A percentile compares a stretch with the other conserved stretches of the same genome.
phyloP scores from a whole-genome alignment of 139 green algal genomes.

The Zygnema cylindricum region DNA sequence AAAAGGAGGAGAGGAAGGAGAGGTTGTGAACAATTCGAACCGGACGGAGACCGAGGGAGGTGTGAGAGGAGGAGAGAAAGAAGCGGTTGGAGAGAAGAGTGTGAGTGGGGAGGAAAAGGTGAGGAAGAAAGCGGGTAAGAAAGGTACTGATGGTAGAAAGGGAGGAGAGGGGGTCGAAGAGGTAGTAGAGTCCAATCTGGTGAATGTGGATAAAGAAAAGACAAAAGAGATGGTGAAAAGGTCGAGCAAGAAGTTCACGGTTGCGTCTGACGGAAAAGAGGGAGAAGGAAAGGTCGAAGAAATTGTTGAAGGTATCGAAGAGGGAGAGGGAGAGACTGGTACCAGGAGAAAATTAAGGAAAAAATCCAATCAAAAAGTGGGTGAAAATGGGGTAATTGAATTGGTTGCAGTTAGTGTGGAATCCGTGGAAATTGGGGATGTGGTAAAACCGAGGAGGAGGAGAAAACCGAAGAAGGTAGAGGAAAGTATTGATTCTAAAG shows the following conservation, averaged over 20 bases:
- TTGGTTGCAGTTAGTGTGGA: no score
- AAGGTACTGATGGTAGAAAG: not conserved
- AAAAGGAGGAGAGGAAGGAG: conserved; percentile 3
- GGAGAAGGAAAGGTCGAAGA: not conserved
- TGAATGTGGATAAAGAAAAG: conserved; percentile 1
- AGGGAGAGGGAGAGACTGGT: conserved; percentile 11
- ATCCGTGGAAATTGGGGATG: no score
- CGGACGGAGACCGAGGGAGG: not conserved
- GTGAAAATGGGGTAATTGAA: not conserved
- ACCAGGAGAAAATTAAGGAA: not conserved
- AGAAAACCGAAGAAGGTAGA: not conserved
- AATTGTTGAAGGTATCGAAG: not conserved
- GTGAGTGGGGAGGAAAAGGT: not conserved
- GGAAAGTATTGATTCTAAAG: no score
- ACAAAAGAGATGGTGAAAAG: not conserved
- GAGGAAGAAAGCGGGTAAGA: not conserved
- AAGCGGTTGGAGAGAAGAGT: not conserved
- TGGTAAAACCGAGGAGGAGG: no score
- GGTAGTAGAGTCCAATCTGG: not conserved
- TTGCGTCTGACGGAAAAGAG: not conserved
- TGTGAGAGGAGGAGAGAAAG: not conserved
- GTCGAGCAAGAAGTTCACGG: not conserved
- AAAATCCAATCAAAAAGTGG: not conserved
- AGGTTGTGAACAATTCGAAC: conserved; percentile 2
- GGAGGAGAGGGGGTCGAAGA: not conserved